Evolutionary conservation across 176 grass and related monocot genomes (phyloP), one percentile per base, ranked within the genome.

Genomic region (Cenchrus purpureus): DNA sequence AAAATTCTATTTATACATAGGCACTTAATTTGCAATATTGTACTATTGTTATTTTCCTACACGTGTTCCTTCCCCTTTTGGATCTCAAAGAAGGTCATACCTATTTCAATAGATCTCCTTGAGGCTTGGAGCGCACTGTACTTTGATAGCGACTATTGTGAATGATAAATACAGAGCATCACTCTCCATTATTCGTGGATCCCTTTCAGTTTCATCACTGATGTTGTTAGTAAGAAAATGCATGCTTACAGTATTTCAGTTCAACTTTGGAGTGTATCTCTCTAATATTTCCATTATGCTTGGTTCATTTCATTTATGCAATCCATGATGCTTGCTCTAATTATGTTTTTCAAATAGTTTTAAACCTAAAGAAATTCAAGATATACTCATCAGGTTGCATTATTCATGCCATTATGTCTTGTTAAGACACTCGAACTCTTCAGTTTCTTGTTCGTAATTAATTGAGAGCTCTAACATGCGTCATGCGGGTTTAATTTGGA

Each of bases 131-230:
- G 87, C 92, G 61, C 83, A 95, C 87, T 98, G 95, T 92, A 90
- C 87, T 76, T 87, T 95, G 73, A 98, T 98, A 92, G 92, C 92
- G 10, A 87, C 82, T 22, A 71, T 98, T 82, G 95, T 98, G 69
- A 87, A 98, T 86, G 90, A 92, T 88, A 98, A 98, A 70, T 95
- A 93, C 80, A 90, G 84, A 73, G 92, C 89, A 88, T 89, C 92
- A 1, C 82, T 91, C 51, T 98, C 89, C 68, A 98, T 98, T 79
- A 48, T 95, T 75, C 87, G 95, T 79, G 95, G 95, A 90, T 98
- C 95, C 85, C 87, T 98, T 72, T 73, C 95, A 82, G 95, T 98
- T 90, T 92, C 92, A 84, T 98, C 61, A 93, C 92, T 55, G 95
- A 98, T 88, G 95, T 98, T 83, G 95, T 98, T 88, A 95, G 91